These are phyloP conservation scores for Apiospora pterosperma DNA, from an alignment of 2,329 filamentous ascomycete species.

Conservation along the genomic window DNA sequence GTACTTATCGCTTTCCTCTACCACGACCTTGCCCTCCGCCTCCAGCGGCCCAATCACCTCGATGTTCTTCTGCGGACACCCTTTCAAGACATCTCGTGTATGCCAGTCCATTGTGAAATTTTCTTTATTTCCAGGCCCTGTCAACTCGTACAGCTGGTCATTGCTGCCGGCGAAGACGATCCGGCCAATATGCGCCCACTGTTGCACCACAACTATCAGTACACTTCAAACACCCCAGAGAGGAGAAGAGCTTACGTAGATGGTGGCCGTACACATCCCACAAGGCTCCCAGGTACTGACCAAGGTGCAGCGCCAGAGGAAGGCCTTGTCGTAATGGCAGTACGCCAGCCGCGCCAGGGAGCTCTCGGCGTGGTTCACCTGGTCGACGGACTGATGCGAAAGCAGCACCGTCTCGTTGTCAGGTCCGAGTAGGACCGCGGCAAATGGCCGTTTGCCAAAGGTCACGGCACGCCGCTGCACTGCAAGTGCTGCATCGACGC, in stretches of 20 bases:
- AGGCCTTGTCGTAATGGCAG: slow-evolving; percentile 43
- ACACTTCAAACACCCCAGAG: too few relatives aligned
- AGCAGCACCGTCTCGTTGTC: slow-evolving; percentile 46
- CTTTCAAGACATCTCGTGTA: slow-evolving; percentile 42
- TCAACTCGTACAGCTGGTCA: slow-evolving; percentile 39
- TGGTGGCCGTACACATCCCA: slow-evolving; percentile 43
- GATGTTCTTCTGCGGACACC: slow-evolving; percentile 43
- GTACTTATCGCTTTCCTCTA: slow-evolving; percentile 42
- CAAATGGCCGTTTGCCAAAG: slow-evolving; percentile 47
- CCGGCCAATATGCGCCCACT: slow-evolving; percentile 51
- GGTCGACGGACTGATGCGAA: slow-evolving; percentile 46
- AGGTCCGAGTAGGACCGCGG: slow-evolving; percentile 43
- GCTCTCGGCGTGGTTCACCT: slow-evolving; percentile 51
- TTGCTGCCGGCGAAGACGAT: slow-evolving; percentile 49
- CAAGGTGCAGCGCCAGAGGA: slow-evolving; percentile 45
- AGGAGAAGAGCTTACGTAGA: slow-evolving; percentile 15
- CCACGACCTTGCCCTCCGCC: slow-evolving; percentile 39
- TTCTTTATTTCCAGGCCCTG: slow-evolving; percentile 44
- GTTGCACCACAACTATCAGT: background rate
- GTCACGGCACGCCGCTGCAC: slow-evolving; percentile 40
- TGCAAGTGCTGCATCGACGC: slow-evolving; percentile 33
- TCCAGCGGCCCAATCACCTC: slow-evolving; percentile 46
- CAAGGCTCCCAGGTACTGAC: slow-evolving; percentile 54
- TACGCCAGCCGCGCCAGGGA: slow-evolving; percentile 46
- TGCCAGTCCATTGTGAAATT: slow-evolving; percentile 50